phyloP scores from a whole-genome alignment of 352 stramenopile genomes.

The Pelagophyceae sp. region DNA sequence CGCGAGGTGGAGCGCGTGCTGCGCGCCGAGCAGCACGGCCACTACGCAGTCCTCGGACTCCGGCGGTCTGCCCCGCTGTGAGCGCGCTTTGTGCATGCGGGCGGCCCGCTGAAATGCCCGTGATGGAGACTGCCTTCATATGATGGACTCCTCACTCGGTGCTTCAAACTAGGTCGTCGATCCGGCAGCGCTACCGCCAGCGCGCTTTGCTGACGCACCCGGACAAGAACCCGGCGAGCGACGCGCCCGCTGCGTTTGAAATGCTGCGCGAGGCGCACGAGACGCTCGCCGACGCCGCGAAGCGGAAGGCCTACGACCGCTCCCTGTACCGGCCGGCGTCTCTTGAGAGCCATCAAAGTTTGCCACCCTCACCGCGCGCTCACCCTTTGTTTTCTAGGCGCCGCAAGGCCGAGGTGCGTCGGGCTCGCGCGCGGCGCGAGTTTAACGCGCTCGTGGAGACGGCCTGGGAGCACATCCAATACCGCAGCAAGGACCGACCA shows the following conservation, averaged over 20 bases:
- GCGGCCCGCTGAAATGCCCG: too few species aligned
- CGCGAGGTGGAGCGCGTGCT: not conserved
- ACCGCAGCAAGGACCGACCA: not conserved
- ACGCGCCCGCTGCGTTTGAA: not conserved
- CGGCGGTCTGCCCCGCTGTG: not conserved
- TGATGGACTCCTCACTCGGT: too few species aligned
- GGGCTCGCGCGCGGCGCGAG: not conserved
- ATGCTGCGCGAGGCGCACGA: conserved; percentile 9
- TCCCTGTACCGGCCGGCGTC: too few species aligned
- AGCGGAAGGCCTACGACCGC: not conserved
- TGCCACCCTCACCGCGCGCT: too few species aligned
- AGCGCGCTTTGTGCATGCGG: too few species aligned
- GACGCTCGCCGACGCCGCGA: not conserved
- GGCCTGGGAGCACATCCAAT: not conserved
- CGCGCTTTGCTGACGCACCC: conserved; percentile 1
- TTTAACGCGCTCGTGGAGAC: not conserved
- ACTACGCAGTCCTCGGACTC: conserved; percentile 9
- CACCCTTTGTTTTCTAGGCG: too few species aligned
- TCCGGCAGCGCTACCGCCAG: conserved; percentile 4
- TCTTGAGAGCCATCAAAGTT: too few species aligned
- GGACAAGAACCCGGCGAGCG: not conserved
- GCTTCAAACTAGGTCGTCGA: too few species aligned
- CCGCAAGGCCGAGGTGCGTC: not conserved
- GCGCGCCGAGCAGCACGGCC: not conserved
- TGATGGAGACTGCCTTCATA: too few species aligned